Base-by-base conservation (phyloP, 2,329 filamentous ascomycete genomes). In the Neurospora sp. region DNA sequence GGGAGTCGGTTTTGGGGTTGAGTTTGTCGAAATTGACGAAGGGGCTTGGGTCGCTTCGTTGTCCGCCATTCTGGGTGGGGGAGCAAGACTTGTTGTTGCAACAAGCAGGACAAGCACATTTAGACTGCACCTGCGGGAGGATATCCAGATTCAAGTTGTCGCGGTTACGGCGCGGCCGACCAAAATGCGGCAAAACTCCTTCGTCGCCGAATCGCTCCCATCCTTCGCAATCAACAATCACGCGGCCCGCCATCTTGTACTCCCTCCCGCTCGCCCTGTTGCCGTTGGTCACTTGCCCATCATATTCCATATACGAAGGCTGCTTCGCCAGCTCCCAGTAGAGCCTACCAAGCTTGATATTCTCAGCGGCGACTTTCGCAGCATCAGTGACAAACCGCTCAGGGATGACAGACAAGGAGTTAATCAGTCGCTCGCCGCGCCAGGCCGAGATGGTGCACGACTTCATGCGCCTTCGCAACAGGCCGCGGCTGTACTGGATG, bases 261-360 rank as follows among this genome's bases (percentile, higher is more conserved):
- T 19, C 76, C 75, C 1, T 77, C 78, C 4, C 70, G 75, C n/a
- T 67, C 70, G 1, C 69, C 68, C 13, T 62, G 2, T 76, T 74
- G 3, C 75, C 77, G 67, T 78, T 78, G 36, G 80, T 79, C 5
- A 84, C 76, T 19, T 76, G 76, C 3, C 83, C 83, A 11, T 83
- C 80, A 19, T 85, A 84, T 7, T 82, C 79, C 79, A 82, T 84
- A 71, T 84, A 84, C 0, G 77, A 79, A 0, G 83, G 83, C 10
- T 78, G 77, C 73, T 84, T 81, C 33, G 81, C 77, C 7, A 85
- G 79, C 17, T 83, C 81, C 83, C 84, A 85, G 76, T 81, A 83
- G n/a, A 79, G 67, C 74, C 78, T 81, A 9, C 84, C 84, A 11
- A 84, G 76, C 33, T 75, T 75, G 68, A 84, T 77, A 73, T 79